Evolutionary conservation across 805 yeast genomes (phyloP), one percentile per base, ranked within the genome.

Genomic region (Yamadazyma akitaensis): DNA sequence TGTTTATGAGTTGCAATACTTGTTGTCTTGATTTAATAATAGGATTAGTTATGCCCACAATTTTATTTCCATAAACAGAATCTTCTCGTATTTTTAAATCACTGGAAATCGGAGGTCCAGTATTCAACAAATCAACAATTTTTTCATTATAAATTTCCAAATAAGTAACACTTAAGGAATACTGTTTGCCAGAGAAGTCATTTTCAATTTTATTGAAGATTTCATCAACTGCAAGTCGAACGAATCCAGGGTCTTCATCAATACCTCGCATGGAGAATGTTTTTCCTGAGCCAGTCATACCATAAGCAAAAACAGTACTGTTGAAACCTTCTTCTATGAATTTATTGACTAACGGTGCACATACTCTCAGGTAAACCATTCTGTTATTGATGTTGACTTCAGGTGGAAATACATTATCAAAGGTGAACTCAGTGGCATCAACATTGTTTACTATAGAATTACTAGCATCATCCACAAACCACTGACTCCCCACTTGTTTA

Each of bases 251-350:
- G 51, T 82, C 84, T 5, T 54, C 51, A 2, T 64, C 71, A 24
- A 74, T 70, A 26, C 96, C 96, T 51, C 83, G 84, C 96, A 89
- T 89, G 2, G 96, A 80, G 60, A 79, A 82, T 0, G 97, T 89
- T 63, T 89, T 89, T 10, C 97, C 97, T 1, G 95, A 85, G 0
- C 96, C 96, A 0, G 97, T 89, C 89, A 87, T 87, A 31, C 97
- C 97, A 58, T 89, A 89, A 0, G 98, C 97, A 62, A 92, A 89
- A 0, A 91, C 81, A 0, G 97, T 90, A 13, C 91, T 91, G 58
- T 89, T 89, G 63, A 68, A 91, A 0, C 96, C 97, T 13, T 82
- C 82, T 37, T 63, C 55, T 75, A 74, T 51, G 79, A 81, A 61
- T 75, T 79, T 51, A 59, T 68, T 33, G 75, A 82, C 63, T 76